A percentile compares a stretch with the other conserved stretches of the same genome.
Conservation (phyloP, 2,329 filamentous ascomycete species). For the Claviceps digitariae region DNA sequence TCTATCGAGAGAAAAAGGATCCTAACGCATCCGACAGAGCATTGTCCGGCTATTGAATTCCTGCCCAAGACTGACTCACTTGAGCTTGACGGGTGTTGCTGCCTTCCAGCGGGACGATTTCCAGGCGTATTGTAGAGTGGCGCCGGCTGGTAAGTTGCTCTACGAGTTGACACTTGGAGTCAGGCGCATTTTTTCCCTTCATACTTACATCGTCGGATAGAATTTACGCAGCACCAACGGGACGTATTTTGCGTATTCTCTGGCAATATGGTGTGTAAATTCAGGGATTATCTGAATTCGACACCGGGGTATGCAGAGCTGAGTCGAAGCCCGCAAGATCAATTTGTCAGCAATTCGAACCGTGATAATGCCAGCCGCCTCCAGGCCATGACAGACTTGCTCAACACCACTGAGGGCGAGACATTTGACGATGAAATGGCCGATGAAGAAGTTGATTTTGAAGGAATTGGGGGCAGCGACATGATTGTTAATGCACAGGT, state of each 20-base stretch:
- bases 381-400: conserved; percentile 9
- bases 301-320: conserved; percentile 32
- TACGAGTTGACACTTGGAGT: not conserved
- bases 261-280: conserved; percentile 62
- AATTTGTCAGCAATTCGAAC: conserved; percentile 6
- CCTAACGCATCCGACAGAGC: conserved; percentile 40
- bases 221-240: conserved; percentile 91
- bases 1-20: not conserved
- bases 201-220: conserved; percentile 24
- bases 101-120: conserved; percentile 81
- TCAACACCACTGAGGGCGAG: conserved; percentile 17
- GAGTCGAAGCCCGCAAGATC: conserved; percentile 19
- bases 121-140: conserved; percentile 71
- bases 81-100: conserved; percentile 86
- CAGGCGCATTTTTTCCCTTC: not conserved
- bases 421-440: conserved; percentile 29
- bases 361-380: conserved; percentile 7
- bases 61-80: conserved; percentile 82
- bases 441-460: conserved; percentile 32
- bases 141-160: conserved; percentile 49
- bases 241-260: conserved; percentile 97
- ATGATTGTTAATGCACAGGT: conserved; percentile 22
- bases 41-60: conserved; percentile 81
- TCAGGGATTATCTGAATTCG: conserved; percentile 66
- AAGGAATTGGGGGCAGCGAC: conserved; percentile 25